Evolutionary conservation across 352 stramenopile genomes (phyloP).

Genomic region (Hyaloperonospora arabidopsidis): DNA sequence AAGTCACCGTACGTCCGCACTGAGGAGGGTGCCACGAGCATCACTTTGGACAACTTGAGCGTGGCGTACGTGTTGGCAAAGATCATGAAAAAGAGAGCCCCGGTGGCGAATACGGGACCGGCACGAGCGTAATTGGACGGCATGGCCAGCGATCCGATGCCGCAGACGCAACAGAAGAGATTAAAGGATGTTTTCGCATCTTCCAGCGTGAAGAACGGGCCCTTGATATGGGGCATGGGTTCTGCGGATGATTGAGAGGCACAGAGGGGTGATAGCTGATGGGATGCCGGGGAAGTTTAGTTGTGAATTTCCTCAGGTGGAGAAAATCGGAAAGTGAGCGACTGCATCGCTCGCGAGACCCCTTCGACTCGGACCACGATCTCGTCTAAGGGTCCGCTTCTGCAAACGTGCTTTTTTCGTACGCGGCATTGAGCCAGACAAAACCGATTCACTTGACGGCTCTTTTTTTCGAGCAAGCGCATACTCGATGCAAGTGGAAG

Average conservation of each 20-base stretch:
- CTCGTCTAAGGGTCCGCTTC: no score
- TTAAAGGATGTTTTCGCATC: conserved; percentile 1
- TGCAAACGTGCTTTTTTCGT: no score
- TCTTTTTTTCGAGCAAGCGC: no score
- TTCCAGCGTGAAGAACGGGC: not conserved
- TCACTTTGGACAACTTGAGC: conserved; percentile 39
- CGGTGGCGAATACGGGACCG: conserved; percentile 22
- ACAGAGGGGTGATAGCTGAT: not conserved
- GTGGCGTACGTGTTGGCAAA: conserved; percentile 45
- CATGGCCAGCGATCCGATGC: conserved; percentile 51
- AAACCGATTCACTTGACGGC: no score
- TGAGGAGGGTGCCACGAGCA: conserved; percentile 38
- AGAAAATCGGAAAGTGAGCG: no score
- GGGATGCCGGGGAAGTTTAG: not conserved
- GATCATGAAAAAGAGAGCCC: conserved; percentile 46
- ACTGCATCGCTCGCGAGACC: no score
- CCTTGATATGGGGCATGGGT: not conserved
- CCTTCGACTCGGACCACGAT: no score
- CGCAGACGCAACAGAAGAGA: conserved; percentile 38
- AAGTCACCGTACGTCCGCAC: conserved; percentile 45
- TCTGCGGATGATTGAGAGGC: not conserved
- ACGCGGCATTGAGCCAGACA: no score
- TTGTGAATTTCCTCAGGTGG: no score
- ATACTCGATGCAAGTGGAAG: no score
- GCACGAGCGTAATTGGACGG: conserved; percentile 44